Evolutionary conservation across 345 rosid genomes (phyloP).

Genomic region (Odontarrhena argentea): DNA sequence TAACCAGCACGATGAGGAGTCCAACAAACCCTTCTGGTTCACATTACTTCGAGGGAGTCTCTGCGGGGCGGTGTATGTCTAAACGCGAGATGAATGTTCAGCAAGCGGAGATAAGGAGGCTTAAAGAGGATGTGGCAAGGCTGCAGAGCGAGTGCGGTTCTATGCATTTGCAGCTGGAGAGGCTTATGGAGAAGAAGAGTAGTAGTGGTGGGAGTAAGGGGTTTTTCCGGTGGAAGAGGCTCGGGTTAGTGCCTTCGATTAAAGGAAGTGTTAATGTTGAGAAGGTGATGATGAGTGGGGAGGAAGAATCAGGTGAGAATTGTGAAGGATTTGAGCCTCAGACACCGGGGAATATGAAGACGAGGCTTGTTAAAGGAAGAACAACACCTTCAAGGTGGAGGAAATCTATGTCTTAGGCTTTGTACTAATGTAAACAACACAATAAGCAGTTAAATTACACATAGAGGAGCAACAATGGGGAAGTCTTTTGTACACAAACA

Average conservation of each 20-base stretch:
- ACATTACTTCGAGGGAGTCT: constrained; percentile 42
- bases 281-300: constrained; percentile 36
- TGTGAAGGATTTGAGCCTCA: constrained; percentile 49
- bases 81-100: constrained; percentile 69
- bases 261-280: constrained; percentile 47
- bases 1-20: constrained; percentile 52
- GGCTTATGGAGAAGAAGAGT: constrained; percentile 70
- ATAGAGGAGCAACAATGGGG: constrained; percentile 26
- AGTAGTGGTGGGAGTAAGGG: constrained; percentile 72
- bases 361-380: constrained; percentile 59
- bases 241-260: constrained; percentile 55
- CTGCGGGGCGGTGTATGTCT: constrained; percentile 57
- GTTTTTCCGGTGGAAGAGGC: constrained; percentile 79
- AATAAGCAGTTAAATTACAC: constrained; percentile 56
- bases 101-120: constrained; percentile 62
- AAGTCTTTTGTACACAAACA: constrained; percentile 28
- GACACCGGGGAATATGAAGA: constrained; percentile 70
- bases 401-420: constrained; percentile 55
- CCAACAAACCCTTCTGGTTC: constrained; percentile 49
- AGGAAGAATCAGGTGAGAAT: constrained; percentile 41
- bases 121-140: constrained; percentile 69
- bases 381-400: constrained; percentile 61
- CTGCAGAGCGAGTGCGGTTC: constrained; percentile 62
- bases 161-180: constrained; percentile 77
- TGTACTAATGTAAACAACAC: constrained; percentile 34